These are phyloP conservation scores for Wickerhamomyces pijperi DNA, from an alignment of 805 yeast genomes.

Conservation along the genomic window DNA sequence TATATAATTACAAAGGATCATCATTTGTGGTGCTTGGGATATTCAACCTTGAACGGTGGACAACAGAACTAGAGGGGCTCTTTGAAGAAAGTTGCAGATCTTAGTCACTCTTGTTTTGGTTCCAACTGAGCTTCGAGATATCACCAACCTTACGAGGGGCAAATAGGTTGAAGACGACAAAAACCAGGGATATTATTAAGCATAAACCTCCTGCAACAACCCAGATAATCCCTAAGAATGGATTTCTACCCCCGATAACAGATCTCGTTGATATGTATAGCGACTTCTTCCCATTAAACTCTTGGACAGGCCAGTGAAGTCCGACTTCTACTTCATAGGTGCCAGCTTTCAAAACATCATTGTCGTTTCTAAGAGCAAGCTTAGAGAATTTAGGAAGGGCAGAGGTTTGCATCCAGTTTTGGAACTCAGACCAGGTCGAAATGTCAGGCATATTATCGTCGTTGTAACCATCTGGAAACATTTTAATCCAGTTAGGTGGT, in stretches of 20 bases:
- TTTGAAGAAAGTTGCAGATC: no score
- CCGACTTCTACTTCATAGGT: slow-evolving; percentile 56
- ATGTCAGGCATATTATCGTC: slow-evolving; percentile 60
- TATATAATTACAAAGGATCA: no score
- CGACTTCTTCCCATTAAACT: slow-evolving; percentile 56
- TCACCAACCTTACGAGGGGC: slow-evolving; percentile 69
- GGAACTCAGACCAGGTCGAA: slow-evolving; percentile 55
- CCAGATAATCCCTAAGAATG: slow-evolving; percentile 64
- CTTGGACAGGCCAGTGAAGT: slow-evolving; percentile 68
- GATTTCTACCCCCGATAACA: slow-evolving; percentile 66
- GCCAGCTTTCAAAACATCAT: slow-evolving; percentile 44
- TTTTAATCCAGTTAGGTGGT: slow-evolving; percentile 74
- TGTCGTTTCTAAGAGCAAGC: slow-evolving; percentile 50
- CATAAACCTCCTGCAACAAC: slow-evolving; percentile 67
- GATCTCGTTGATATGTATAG: slow-evolving; percentile 61
- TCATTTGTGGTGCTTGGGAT: no score
- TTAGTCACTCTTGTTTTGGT: slow-evolving; percentile 25
- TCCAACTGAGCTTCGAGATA: slow-evolving; percentile 63
- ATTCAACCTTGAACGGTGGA: no score
- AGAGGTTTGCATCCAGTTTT: slow-evolving; percentile 82
- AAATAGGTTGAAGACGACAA: slow-evolving; percentile 43
- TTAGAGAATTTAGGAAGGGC: slow-evolving; percentile 62
- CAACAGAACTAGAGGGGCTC: no score
- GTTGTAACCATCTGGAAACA: slow-evolving; percentile 65
- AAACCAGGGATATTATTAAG: slow-evolving; percentile 39